phyloP scores from a whole-genome alignment of 129 eudicot genomes.

The Cynara cardunculus region DNA sequence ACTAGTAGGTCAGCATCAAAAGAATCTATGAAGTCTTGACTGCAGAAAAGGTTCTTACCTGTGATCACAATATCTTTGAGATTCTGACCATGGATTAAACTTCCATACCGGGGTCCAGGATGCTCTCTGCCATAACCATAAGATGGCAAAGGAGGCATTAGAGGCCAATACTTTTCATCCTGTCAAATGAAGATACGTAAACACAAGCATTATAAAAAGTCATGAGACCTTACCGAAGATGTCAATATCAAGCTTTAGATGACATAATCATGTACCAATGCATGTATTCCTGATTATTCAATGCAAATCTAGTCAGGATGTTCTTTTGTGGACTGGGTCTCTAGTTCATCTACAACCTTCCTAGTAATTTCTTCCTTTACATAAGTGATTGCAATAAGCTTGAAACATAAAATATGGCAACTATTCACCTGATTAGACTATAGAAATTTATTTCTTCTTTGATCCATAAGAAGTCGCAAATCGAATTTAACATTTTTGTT shows the following conservation, averaged over 20 bases:
- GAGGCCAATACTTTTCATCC: slow-evolving; percentile 70
- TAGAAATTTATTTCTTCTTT: too few relatives aligned
- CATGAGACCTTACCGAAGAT: not conserved
- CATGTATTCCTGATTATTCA: not conserved
- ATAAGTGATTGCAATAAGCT: too few relatives aligned
- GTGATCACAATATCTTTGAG: slow-evolving; percentile 74
- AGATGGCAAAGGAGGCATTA: slow-evolving; percentile 84
- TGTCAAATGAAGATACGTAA: slow-evolving; percentile 17
- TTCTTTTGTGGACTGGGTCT: not conserved
- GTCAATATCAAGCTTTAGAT: not conserved
- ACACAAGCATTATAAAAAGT: not conserved
- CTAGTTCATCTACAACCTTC: not conserved
- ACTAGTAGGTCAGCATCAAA: too few relatives aligned
- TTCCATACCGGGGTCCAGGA: slow-evolving; percentile 81
- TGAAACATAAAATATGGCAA: too few relatives aligned
- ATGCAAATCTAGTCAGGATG: not conserved
- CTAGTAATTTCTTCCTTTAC: too few relatives aligned
- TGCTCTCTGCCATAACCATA: slow-evolving; percentile 80
- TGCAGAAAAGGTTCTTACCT: slow-evolving; percentile 34
- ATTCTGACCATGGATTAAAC: slow-evolving; percentile 79
- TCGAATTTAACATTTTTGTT: too few relatives aligned
- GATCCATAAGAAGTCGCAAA: too few relatives aligned
- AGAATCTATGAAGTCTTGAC: not conserved
- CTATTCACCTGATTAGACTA: too few relatives aligned
- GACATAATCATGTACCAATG: not conserved